Base-by-base conservation (phyloP, 1,284 basidiomycete genomes). In the Anthracocystis walkeri region DNA sequence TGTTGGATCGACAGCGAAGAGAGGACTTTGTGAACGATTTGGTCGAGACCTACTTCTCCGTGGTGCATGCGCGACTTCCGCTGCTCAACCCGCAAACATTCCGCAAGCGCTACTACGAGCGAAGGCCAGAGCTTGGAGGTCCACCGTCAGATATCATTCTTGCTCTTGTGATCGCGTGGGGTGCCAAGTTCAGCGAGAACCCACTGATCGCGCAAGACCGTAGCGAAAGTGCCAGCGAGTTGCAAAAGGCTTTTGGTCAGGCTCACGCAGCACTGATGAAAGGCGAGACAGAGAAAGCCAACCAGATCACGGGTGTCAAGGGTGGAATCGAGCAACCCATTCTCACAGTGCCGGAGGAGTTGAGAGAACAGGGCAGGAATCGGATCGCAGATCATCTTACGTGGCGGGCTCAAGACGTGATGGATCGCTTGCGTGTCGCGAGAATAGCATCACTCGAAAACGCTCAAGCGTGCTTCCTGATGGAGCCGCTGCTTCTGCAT, bases 161-260 rank as follows among this genome's bases (percentile, higher is more conserved):
- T 41, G 94, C 94, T 4, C 91, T 92, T 0, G 91, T 95, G n/a
- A 87, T 97, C 51, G 93, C 94, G 0, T 95, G 93, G 91, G 94
- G 94, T 21, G 91, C 93, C 45, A 93, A 94, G 79, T 96, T 96
- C 84, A 92, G 92, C 11, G 93, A 95, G 78, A 92, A 95, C 82
- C 90, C 91, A 0, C 86, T 94, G 68, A 89, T 96, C 50, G 88
- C 90, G 7, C 89, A 90, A 29, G 94, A 96, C 86, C 89, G 93
- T 48, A 87, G 89, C 54, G 90, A 90, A 72, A 90, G 90, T 60
- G 82, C 76, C n/a, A 45, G 27, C 33, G 75, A 72, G 65, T 65
- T 78, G 44, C 50, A 57, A 20, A 65, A 67, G 20, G 77, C 74
- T 33, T 69, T 53, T 25, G 27, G n/a, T 1, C 70, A 73, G 44